Evolutionary conservation across 768 basidiomycete species (phyloP).

Genomic region (Rickenella mellea): DNA sequence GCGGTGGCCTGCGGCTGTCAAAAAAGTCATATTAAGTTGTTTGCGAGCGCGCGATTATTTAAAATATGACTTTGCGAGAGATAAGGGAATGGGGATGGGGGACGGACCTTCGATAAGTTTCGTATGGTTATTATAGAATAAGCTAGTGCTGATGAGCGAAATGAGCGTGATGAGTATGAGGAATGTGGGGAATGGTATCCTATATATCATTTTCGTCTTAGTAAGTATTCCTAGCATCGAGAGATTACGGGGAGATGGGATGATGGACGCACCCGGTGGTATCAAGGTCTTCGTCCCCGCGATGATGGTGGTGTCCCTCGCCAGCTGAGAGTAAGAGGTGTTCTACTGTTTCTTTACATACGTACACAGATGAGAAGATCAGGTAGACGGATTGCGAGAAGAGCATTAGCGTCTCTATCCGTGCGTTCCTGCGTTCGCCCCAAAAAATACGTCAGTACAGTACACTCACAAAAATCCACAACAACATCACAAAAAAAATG

Average conservation of each 20-base stretch:
- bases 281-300: conserved; percentile 40
- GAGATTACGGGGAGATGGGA: background rate
- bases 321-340: conserved; percentile 74
- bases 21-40: conserved; percentile 1
- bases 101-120: conserved; percentile 55
- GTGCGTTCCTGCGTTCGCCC: conserved; percentile 43
- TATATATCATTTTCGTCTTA: conserved; percentile 10
- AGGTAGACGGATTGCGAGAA: conserved; percentile 92
- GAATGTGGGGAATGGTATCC: conserved; percentile 61
- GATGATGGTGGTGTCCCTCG: conserved; percentile 45
- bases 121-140: conserved; percentile 52
- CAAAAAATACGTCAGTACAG: background rate
- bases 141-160: conserved; percentile 47
- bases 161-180: conserved; percentile 46
- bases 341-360: conserved; percentile 95
- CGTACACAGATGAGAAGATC: conserved; percentile 89
- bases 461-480: conserved; percentile 4
- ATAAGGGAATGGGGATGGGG: background rate
- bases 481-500: no score
- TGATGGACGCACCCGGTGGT: conserved; percentile 26
- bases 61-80: background rate
- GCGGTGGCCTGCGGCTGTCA: conserved; percentile 49
- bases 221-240: no score
- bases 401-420: conserved; percentile 59
- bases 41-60: no score